A percentile compares a stretch with the other conserved stretches of the same genome.
Conservation (phyloP, 2,329 filamentous ascomycete genomes). For the Diaporthe citrichinensis region DNA sequence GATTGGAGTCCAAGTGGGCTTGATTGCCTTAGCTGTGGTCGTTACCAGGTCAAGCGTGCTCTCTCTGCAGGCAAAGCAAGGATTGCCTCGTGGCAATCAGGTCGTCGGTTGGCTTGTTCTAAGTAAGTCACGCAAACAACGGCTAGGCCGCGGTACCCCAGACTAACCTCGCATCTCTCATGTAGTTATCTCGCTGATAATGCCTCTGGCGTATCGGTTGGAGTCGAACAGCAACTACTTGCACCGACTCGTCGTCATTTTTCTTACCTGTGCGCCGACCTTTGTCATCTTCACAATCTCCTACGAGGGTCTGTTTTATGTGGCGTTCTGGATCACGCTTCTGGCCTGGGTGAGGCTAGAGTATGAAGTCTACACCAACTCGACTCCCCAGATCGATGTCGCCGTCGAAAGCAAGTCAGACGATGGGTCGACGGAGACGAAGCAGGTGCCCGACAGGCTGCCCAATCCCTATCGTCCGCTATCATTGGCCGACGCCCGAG, state of each 20-base stretch:
- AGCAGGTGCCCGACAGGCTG: conserved; percentile 39
- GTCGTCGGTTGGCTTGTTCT: conserved; percentile 87
- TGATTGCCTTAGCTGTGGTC: conserved; percentile 84
- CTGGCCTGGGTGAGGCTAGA: conserved; percentile 94
- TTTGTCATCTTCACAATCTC: conserved; percentile 98
- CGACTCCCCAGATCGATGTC: conserved; percentile 44
- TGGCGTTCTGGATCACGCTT: conserved; percentile 86
- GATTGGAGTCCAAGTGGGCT: conserved; percentile 80
- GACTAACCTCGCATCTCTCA: conserved; percentile 43
- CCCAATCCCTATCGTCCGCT: conserved; percentile 72
- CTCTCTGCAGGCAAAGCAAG: conserved; percentile 86
- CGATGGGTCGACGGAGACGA: conserved; percentile 24
- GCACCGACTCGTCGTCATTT: conserved; percentile 89
- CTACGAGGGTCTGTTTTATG: conserved; percentile 96
- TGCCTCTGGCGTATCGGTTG: conserved; percentile 86
- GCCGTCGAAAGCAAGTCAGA: conserved; percentile 20
- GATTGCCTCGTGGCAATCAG: conserved; percentile 90
- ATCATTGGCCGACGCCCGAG: conserved; percentile 85
- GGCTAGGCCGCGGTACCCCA: conserved; percentile 24
- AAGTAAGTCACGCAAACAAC: conserved; percentile 62
- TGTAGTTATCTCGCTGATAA: conserved; percentile 78
- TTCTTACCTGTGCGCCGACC: conserved; percentile 91
- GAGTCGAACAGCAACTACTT: conserved; percentile 90
- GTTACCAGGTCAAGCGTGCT: conserved; percentile 90
- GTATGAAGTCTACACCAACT: conserved; percentile 76